Percentiles rank a stretch among this genome's conserved stretches.
phyloP scores from a whole-genome alignment of 2,329 filamentous ascomycete species.

The Xylariaceae sp. region DNA sequence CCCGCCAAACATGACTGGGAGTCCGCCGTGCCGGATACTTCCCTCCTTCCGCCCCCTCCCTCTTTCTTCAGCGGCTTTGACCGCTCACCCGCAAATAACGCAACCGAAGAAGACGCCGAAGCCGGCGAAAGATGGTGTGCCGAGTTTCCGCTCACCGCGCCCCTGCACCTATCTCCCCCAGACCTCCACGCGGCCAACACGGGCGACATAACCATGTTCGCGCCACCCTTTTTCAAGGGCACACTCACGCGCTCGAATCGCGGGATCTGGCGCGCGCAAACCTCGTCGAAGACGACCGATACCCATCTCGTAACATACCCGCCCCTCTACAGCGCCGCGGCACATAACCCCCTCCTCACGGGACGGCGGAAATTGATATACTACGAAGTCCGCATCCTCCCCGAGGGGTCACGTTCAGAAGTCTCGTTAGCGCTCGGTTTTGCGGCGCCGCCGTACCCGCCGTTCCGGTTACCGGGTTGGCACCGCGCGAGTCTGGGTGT shows the following conservation, averaged over 20 bases:
- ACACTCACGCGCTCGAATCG: conserved; percentile 40
- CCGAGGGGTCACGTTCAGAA: conserved; percentile 34
- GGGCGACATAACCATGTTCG: conserved; percentile 51
- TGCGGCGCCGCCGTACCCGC: conserved; percentile 67
- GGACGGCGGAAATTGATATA: conserved; percentile 53
- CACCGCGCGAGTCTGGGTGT: conserved; percentile 68
- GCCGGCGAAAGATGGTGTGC: conserved; percentile 62
- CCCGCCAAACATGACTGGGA: conserved; percentile 61
- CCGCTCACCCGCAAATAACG: conserved; percentile 63
- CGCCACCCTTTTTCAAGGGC: conserved; percentile 45
- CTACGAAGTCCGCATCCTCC: conserved; percentile 61
- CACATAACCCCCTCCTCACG: conserved; percentile 51
- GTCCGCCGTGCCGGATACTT: conserved; percentile 63
- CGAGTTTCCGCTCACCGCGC: conserved; percentile 52
- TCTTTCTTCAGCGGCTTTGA: conserved; percentile 60
- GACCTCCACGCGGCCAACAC: conserved; percentile 44
- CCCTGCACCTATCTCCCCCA: conserved; percentile 45
- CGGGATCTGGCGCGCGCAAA: conserved; percentile 49
- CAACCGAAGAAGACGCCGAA: conserved; percentile 57
- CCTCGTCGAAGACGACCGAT: conserved; percentile 47
- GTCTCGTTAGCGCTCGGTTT: conserved; percentile 62
- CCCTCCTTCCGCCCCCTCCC: conserved; percentile 67
- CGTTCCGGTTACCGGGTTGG: conserved; percentile 75
- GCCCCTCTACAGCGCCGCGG: conserved; percentile 59
- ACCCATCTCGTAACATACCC: conserved; percentile 61